phyloP scores from a whole-genome alignment of 2,329 filamentous ascomycete genomes.

The Apiospora pterosperma region DNA sequence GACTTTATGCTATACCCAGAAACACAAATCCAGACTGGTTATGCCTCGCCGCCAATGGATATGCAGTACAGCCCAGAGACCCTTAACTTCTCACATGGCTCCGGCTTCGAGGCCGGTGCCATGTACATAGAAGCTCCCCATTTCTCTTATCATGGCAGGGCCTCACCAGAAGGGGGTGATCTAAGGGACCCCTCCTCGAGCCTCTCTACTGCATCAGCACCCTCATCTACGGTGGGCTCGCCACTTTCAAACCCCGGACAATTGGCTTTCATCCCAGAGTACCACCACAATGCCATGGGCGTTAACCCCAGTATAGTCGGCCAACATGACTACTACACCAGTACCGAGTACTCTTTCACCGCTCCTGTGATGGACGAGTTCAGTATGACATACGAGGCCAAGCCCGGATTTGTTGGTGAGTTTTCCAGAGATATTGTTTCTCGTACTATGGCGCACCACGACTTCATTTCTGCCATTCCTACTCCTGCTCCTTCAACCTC shows the following conservation, averaged over 20 bases:
- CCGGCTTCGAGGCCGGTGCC: constrained; percentile 42
- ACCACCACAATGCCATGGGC: constrained; percentile 51
- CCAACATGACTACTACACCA: constrained; percentile 49
- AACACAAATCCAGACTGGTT: constrained; percentile 20
- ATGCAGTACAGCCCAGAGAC: constrained; percentile 46
- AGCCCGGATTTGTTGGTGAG: constrained; percentile 56
- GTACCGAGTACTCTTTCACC: constrained; percentile 54
- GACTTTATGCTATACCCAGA: constrained; percentile 31
- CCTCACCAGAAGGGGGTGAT: constrained; percentile 51
- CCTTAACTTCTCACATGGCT: constrained; percentile 38
- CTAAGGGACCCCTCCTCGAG: constrained; percentile 51
- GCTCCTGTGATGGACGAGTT: constrained; percentile 48
- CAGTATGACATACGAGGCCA: constrained; percentile 44
- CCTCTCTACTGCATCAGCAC: constrained; percentile 59
- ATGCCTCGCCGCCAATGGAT: constrained; percentile 36
- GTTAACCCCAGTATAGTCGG: constrained; percentile 63
- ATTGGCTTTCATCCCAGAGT: constrained; percentile 55
- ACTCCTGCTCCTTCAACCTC: constrained; percentile 15
- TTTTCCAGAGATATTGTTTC: constrained; percentile 31
- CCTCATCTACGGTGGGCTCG: constrained; percentile 66
- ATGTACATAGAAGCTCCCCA: constrained; percentile 43
- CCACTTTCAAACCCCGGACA: constrained; percentile 61
- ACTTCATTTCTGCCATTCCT: constrained; percentile 20
- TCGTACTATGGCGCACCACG: constrained; percentile 12
- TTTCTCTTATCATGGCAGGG: constrained; percentile 43